Conservation (phyloP, 495 filamentous ascomycete genomes). For the Staphylotrichum tortipilum region DNA sequence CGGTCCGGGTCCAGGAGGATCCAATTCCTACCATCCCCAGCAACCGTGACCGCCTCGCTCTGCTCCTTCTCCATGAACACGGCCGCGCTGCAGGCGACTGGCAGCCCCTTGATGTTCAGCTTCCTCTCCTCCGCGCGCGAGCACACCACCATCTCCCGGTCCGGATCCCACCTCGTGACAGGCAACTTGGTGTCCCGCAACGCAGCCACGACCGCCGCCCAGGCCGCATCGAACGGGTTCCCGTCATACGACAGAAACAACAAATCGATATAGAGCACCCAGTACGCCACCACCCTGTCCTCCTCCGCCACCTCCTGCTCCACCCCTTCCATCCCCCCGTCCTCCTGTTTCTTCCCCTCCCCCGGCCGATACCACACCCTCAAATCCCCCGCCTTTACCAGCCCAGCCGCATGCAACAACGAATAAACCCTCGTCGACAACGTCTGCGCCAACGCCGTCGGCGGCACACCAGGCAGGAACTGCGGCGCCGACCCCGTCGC, state of each 20-base stretch:
- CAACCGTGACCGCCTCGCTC: constrained; percentile 32
- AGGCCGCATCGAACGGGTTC: constrained; percentile 82
- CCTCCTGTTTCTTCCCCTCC: constrained; percentile 32
- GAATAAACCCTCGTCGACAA: constrained; percentile 67
- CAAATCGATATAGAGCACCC: constrained; percentile 88
- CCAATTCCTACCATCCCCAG: constrained; percentile 48
- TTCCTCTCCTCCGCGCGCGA: constrained; percentile 46
- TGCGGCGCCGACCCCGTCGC: constrained; percentile 80
- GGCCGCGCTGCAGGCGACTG: constrained; percentile 62
- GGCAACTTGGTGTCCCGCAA: constrained; percentile 72
- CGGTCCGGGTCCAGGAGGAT: constrained; percentile 81
- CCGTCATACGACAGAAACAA: constrained; percentile 86
- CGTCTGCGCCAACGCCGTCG: constrained; percentile 71
- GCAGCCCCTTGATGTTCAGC: constrained; percentile 50
- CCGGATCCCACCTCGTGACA: constrained; percentile 73
- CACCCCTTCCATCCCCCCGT: constrained; percentile 39
- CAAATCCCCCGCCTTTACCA: constrained; percentile 56
- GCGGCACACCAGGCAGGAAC: constrained; percentile 75
- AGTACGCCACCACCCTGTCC: constrained; percentile 68
- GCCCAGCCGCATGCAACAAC: constrained; percentile 56
- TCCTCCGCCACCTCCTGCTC: constrained; percentile 27
- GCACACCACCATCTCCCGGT: constrained; percentile 70
- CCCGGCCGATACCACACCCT: constrained; percentile 56
- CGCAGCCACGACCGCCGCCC: constrained; percentile 77
- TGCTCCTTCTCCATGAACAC: constrained; percentile 67